Evolutionary conservation across 257 asterid species (phyloP).

Genomic region (Leonotis leonurus): DNA sequence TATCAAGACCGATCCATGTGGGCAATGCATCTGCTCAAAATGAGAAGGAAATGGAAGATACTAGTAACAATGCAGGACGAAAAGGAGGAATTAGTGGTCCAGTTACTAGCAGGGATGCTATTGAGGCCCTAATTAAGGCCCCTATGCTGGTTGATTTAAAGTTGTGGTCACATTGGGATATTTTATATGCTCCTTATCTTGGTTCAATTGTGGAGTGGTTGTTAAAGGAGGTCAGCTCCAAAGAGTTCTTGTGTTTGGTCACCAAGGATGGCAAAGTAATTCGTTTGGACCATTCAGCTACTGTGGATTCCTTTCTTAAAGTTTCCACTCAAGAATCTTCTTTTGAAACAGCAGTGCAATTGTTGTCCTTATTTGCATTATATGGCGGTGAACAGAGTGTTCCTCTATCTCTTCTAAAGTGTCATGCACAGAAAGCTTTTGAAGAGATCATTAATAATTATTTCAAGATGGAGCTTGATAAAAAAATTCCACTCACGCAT

Average conservation of each 20-base stretch:
- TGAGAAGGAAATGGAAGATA: conserved; percentile 26
- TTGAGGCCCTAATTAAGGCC: conserved; percentile 59
- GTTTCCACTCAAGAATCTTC: conserved; percentile 56
- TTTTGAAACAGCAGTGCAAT: conserved; percentile 66
- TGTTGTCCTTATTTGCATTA: conserved; percentile 61
- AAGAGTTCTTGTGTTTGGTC: conserved; percentile 70
- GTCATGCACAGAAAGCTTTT: conserved; percentile 66
- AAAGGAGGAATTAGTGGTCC: conserved; percentile 28
- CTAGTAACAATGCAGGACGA: conserved; percentile 21
- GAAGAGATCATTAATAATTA: conserved; percentile 45
- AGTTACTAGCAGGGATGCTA: conserved; percentile 61
- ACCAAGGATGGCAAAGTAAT: conserved; percentile 73
- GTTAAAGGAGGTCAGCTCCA: conserved; percentile 60
- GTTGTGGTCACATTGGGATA: conserved; percentile 91
- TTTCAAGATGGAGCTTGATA: conserved; percentile 28
- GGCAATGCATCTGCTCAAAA: conserved; percentile 28
- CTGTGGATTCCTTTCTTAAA: conserved; percentile 59
- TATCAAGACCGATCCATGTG: conserved; percentile 28
- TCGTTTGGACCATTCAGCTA: conserved; percentile 75
- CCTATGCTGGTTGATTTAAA: conserved; percentile 82
- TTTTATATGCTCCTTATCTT: conserved; percentile 71
- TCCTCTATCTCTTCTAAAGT: conserved; percentile 71
- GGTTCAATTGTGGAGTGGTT: conserved; percentile 86
- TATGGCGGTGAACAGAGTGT: conserved; percentile 76
- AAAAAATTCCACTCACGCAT: conserved; percentile 14